Evolutionary conservation across 371 early-diverging fungal genomes (phyloP), one percentile per base, ranked within the genome.

Genomic region (Dinochytrium kinnereticum): DNA sequence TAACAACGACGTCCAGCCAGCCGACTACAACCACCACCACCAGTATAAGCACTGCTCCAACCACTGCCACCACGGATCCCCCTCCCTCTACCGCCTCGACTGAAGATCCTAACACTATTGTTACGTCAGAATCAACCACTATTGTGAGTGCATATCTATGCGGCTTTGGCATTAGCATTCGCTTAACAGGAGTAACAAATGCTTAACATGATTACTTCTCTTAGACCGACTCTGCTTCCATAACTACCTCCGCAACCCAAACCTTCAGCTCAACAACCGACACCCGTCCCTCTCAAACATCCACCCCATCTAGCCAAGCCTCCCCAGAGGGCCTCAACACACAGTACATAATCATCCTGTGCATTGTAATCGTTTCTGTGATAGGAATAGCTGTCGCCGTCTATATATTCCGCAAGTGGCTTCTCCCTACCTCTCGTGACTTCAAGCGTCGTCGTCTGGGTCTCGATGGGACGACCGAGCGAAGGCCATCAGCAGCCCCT

Each of bases 391-490:
- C 53, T 24, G 68, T 68, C n/a, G 68, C 53, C 7, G 68, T 68
- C 51, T 68, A 68, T 36, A 51, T 68, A 30, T 68, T 68, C 53
- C 7, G 53, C 2, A 68, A 68, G 34, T 68, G 68, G 68, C 68
- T 68, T 21, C 53, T 68, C 51, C 68, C 68, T 33, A 68, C 50
- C 30, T 68, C 68, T 1, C 3, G 33, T 2, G 68, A 49, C 26
- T 68, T 68, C 37, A 68, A 68, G 31, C 7, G 31, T 2, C 50
- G 68, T 7, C 50, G 68, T 5, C 50, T 51, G 15, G 68, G 68
- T 2, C n/a, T 51, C 31, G 66, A 33, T 37, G 66, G 66, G 10
- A 44, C 66, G 3, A 28, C 28, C 24, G 64, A 64, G 10, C 30
- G 61, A 13, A 3, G 61, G 17, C 34, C 34, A 3, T 33, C 34